Base-by-base conservation (phyloP, 2,329 filamentous ascomycete genomes). In the Phialophora expanda region DNA sequence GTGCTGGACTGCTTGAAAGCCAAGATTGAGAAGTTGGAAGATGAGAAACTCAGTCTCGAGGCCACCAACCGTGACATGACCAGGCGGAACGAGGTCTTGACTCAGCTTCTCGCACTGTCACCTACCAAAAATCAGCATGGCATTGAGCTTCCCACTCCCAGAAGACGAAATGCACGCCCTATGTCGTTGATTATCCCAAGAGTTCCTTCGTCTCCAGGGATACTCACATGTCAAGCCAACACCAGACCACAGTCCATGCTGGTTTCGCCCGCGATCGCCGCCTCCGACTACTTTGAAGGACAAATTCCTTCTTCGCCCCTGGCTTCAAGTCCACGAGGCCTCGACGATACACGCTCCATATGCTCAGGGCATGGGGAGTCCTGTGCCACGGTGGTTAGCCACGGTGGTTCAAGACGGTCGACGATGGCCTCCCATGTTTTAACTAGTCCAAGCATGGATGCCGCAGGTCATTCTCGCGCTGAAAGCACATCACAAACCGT, bases 21-120 rank as follows among this genome's bases (percentile, higher is more conserved):
- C 14, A 66, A 59, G n/a, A 73, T 73, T 20, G 75, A 76, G 50
- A 75, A 72, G 59, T 62, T 77, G 44, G 74, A 76, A 61, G 73
- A 73, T 55, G 72, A 74, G 28, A 75, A 76, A 50, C 61, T 70
- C 11, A 64, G 64, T 55, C 68, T 77, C 22, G 75, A 75, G 56
- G 71, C 72, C 22, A 76, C 75, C 4, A 78, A 78, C 64, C 70
- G 72, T 17, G 73, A 71, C 48, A 71, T 78, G 60, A 76, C 74
- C 56, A 73, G 73, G 57, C 70, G 76, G 46, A 75, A 77, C 30
- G 76, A 78, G 67, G 76, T 77, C 17, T 69, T 78, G 67, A 76
- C 76, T 3, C 73, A 74, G 32, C 69, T 78, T 12, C 74, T 78
- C 24, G 76, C 75, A n/a, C 72, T 77, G 56, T 77, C 76, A 3